A percentile compares a stretch with the other conserved stretches of the same genome.
Conservation (phyloP, 108 stramenopile species). For the Nitzschia inconspicua region DNA sequence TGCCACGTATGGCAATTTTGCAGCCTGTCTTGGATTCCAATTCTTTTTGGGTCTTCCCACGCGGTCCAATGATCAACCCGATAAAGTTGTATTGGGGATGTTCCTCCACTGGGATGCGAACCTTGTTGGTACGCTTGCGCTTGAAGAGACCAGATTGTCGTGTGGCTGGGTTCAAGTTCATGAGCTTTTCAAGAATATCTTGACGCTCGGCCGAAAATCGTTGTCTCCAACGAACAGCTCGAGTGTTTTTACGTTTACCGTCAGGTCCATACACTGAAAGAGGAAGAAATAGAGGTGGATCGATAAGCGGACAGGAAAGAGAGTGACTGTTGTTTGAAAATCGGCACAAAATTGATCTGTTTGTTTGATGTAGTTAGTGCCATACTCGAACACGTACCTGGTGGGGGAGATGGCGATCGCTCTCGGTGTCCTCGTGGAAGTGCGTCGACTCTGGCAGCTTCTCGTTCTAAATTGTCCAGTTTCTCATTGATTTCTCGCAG, state of each 20-base stretch:
- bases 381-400: constrained; percentile 34
- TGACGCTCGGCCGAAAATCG: constrained; percentile 79
- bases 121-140: constrained; percentile 71
- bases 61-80: constrained; percentile 93
- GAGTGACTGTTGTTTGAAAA: neutral
- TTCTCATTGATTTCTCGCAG: constrained; percentile 62
- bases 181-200: constrained; percentile 84
- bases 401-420: constrained; percentile 83
- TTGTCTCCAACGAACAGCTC: constrained; percentile 93
- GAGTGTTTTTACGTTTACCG: constrained; percentile 94
- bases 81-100: constrained; percentile 96
- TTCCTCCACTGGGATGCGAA: constrained; percentile 87
- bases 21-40: constrained; percentile 95
- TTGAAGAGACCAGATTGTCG: constrained; percentile 48
- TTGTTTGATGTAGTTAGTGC: neutral
- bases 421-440: constrained; percentile 80
- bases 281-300: neutral
- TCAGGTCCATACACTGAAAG: constrained; percentile 81
- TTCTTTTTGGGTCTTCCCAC: constrained; percentile 98
- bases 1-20: constrained; percentile 98
- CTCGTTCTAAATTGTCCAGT: constrained; percentile 60
- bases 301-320: neutral
- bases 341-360: neutral
- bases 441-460: constrained; percentile 74
- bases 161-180: constrained; percentile 69